phyloP scores from a whole-genome alignment of 2,329 filamentous ascomycete genomes.

The Stemphylium vesicarium region DNA sequence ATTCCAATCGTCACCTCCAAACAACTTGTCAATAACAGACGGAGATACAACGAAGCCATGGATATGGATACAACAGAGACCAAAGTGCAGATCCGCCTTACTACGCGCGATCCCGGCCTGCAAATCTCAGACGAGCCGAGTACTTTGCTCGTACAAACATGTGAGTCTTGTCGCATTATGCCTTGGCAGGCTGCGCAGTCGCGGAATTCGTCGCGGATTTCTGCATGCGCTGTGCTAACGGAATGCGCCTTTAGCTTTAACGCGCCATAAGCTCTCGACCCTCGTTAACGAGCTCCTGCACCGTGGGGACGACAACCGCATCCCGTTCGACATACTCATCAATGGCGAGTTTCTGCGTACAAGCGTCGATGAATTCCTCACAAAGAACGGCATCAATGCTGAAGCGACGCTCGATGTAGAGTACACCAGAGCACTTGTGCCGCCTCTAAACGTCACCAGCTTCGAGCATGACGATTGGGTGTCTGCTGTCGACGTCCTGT shows the following conservation, averaged over 20 bases:
- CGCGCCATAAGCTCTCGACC: constrained; percentile 59
- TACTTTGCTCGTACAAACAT: constrained; percentile 41
- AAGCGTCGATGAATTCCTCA: constrained; percentile 88
- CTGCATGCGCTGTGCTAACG: constrained; percentile 14
- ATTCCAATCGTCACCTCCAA: constrained; percentile 17
- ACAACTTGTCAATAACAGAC: constrained; percentile 1
- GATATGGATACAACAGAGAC: constrained; percentile 34
- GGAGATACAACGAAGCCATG: constrained; percentile 25
- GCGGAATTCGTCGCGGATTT: background rate
- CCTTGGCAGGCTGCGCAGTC: background rate
- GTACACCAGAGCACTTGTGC: constrained; percentile 90
- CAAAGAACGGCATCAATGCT: constrained; percentile 81
- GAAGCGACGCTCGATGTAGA: constrained; percentile 88
- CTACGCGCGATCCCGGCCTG: constrained; percentile 42
- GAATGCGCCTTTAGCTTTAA: constrained; percentile 29
- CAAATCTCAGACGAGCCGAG: constrained; percentile 43
- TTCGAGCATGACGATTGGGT: constrained; percentile 99
- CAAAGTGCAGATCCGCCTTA: constrained; percentile 46
- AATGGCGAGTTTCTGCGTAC: constrained; percentile 91
- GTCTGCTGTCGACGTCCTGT: constrained; percentile 82
- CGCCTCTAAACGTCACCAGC: constrained; percentile 85
- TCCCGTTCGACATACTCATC: constrained; percentile 93
- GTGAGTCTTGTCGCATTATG: constrained; percentile 27
- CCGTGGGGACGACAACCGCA: constrained; percentile 63
- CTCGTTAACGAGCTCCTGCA: constrained; percentile 67